phyloP scores from a whole-genome alignment of 1,284 basidiomycete genomes.

The Pseudomicrostroma phylloplanum region DNA sequence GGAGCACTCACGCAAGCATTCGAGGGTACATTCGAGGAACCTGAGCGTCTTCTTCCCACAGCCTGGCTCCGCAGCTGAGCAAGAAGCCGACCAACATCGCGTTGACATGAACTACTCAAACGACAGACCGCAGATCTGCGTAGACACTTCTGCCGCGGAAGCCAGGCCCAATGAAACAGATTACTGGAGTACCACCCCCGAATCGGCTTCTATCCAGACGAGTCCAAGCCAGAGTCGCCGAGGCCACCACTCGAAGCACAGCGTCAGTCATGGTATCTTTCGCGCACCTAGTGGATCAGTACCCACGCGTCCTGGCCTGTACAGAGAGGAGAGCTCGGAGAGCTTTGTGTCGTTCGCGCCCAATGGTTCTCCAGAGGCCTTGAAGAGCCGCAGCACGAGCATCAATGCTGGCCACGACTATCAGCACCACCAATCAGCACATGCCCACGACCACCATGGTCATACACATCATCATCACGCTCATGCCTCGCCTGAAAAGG shows the following conservation, averaged over 20 bases:
- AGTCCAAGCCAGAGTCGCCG: slow-evolving; percentile 30
- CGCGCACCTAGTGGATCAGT: no score
- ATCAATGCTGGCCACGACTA: slow-evolving; percentile 9
- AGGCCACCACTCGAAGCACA: slow-evolving; percentile 37
- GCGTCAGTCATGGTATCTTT: slow-evolving; percentile 17
- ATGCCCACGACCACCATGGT: slow-evolving; percentile 11
- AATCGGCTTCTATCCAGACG: slow-evolving; percentile 1
- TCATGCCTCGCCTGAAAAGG: neutral
- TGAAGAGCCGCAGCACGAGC: no score
- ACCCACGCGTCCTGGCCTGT: no score
- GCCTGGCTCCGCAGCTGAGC: slow-evolving; percentile 43
- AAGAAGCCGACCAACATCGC: slow-evolving; percentile 24
- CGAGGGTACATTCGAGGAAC: slow-evolving; percentile 41
- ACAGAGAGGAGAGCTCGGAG: no score
- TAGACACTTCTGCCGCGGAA: neutral
- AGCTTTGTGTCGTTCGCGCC: no score
- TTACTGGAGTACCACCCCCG: no score
- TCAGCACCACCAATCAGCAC: slow-evolving; percentile 13
- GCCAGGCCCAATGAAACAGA: no score
- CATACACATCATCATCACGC: slow-evolving; percentile 7
- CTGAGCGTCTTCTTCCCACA: slow-evolving; percentile 47
- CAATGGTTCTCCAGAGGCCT: no score
- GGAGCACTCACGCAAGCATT: slow-evolving; percentile 43
- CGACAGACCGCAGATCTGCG: neutral
- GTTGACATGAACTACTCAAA: neutral